Percentiles rank a stretch among this genome's conserved stretches.
Conservation (phyloP, 345 rosid genomes). For the Raphanus sativus region DNA sequence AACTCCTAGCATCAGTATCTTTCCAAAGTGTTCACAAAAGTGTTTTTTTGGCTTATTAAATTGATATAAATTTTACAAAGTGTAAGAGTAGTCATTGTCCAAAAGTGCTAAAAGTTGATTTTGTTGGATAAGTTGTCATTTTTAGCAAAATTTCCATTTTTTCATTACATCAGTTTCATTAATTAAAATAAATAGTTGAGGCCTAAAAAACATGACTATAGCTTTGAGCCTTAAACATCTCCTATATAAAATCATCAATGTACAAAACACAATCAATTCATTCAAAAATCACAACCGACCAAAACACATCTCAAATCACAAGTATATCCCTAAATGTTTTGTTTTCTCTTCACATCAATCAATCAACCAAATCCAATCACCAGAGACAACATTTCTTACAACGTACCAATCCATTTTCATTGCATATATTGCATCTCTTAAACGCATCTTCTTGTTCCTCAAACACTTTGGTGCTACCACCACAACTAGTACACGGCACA, state of each 20-base stretch:
- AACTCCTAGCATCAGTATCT: no score
- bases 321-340: constrained; percentile 3
- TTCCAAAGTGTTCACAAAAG: no score
- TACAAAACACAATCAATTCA: constrained; percentile 14
- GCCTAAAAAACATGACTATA: no score
- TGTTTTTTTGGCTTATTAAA: no score
- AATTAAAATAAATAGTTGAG: no score
- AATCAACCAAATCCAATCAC: constrained; percentile 10
- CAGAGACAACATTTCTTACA: constrained; percentile 65
- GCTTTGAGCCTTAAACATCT: constrained; percentile 4
- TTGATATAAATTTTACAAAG: no score
- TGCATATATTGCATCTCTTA: constrained; percentile 64
- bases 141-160: no score
- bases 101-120: no score
- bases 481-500: constrained; percentile 61
- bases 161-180: no score
- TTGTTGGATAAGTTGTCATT: no score
- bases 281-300: constrained; percentile 1
- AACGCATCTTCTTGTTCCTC: constrained; percentile 46
- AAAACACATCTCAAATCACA: constrained; percentile 21
- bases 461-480: constrained; percentile 78
- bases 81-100: no score
- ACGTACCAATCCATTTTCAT: constrained; percentile 82
- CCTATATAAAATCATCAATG: neutral
- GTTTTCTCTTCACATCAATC: constrained; percentile 21